Evolutionary conservation across 202 grass and related monocot species (phyloP).

Genomic region (Elaeis oleifera): DNA sequence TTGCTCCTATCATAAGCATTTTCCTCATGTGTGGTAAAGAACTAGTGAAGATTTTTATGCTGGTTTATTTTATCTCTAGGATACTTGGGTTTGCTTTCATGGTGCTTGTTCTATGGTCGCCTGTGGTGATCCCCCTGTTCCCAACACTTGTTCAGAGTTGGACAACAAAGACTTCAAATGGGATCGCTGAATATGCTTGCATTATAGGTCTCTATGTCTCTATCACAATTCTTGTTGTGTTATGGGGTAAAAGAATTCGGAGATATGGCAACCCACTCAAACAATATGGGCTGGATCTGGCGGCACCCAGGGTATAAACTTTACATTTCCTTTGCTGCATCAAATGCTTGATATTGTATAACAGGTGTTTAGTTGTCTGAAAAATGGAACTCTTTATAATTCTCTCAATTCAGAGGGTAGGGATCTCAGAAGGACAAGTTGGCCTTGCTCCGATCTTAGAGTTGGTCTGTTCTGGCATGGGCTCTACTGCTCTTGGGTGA

Average conservation of each 20-base stretch:
- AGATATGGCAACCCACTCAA: conserved; percentile 70
- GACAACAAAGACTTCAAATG: conserved; percentile 53
- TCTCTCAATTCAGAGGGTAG: too few relatives aligned
- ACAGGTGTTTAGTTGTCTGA: too few relatives aligned
- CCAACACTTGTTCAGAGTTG: conserved; percentile 83
- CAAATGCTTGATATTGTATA: too few relatives aligned
- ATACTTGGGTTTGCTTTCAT: conserved; percentile 73
- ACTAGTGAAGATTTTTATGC: background rate
- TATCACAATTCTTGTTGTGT: conserved; percentile 65
- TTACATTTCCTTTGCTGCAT: conserved; percentile 4
- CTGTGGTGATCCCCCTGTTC: conserved; percentile 76
- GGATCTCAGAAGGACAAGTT: too few relatives aligned
- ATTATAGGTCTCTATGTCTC: conserved; percentile 61
- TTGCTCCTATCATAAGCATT: background rate
- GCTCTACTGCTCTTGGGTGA: too few relatives aligned
- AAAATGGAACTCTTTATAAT: too few relatives aligned
- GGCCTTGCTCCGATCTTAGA: too few relatives aligned
- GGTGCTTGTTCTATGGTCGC: conserved; percentile 87
- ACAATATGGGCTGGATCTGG: conserved; percentile 76
- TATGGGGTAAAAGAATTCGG: conserved; percentile 94
- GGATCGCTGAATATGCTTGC: conserved; percentile 70
- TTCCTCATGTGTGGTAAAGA: background rate
- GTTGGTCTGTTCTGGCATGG: too few relatives aligned
- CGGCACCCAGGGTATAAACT: conserved; percentile 45
- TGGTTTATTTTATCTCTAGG: conserved; percentile 27